Conservation (phyloP, 768 basidiomycete genomes). For the Galerina sulciceps region DNA sequence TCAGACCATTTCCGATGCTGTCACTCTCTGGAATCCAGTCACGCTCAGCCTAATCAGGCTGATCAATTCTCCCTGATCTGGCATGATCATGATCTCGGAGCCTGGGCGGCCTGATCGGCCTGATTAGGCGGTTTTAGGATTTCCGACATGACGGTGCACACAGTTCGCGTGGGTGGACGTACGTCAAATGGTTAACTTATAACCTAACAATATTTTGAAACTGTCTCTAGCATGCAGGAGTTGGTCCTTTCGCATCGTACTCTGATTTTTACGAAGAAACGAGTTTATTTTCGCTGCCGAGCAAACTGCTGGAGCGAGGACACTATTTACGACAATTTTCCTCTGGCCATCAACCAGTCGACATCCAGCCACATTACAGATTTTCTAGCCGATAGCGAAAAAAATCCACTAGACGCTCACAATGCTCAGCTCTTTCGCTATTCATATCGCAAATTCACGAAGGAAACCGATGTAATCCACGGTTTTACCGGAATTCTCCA, state of each 20-base stretch:
- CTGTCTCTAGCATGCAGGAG: not conserved
- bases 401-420: not conserved
- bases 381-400: not conserved
- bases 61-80: too few relatives aligned
- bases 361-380: not conserved
- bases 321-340: slow-evolving; percentile 7
- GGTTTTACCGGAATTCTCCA: too few relatives aligned
- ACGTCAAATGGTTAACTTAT: too few relatives aligned
- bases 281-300: slow-evolving; percentile 1
- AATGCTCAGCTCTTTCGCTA: not conserved
- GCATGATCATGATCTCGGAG: too few relatives aligned
- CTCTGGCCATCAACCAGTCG: not conserved
- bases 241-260: not conserved
- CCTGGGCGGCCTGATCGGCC: too few relatives aligned
- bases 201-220: not conserved
- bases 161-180: slow-evolving; percentile 5
- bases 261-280: not conserved
- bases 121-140: too few relatives aligned
- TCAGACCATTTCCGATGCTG: too few relatives aligned
- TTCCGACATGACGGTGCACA: too few relatives aligned
- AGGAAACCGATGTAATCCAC: too few relatives aligned
- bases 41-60: too few relatives aligned
- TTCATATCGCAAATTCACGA: not conserved
- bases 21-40: too few relatives aligned
- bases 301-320: slow-evolving; percentile 4